Evolutionary conservation across 108 stramenopile species (phyloP).

Genomic region (Nitzschia sp.): DNA sequence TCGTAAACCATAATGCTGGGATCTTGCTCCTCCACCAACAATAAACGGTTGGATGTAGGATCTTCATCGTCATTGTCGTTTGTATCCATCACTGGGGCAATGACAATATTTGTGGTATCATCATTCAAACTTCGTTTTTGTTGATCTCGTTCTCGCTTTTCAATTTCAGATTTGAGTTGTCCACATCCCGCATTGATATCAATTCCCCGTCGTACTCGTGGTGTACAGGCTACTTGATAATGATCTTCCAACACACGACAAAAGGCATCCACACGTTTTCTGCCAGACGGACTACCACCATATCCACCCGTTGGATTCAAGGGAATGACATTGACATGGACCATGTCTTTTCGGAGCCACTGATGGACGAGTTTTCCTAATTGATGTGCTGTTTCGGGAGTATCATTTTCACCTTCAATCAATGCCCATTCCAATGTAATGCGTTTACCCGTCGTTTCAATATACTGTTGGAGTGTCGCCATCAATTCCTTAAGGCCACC

Average conservation of each 20-base stretch:
- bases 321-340: conserved; percentile 96
- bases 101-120: conserved; percentile 2
- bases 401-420: conserved; percentile 93
- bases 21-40: background rate
- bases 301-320: conserved; percentile 94
- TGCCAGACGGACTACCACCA: conserved; percentile 58
- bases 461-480: conserved; percentile 78
- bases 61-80: conserved; percentile 25
- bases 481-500: conserved; percentile 89
- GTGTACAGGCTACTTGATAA: conserved; percentile 77
- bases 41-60: background rate
- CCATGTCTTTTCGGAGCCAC: conserved; percentile 68
- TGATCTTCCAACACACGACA: conserved; percentile 63
- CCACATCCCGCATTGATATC: conserved; percentile 99
- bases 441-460: conserved; percentile 68
- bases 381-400: conserved; percentile 64
- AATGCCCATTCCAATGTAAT: conserved; percentile 97
- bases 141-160: conserved; percentile 41
- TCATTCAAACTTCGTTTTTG: conserved; percentile 19
- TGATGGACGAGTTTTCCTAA: conserved; percentile 65
- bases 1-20: background rate
- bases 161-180: conserved; percentile 84
- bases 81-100: background rate
- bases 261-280: conserved; percentile 69
- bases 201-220: conserved; percentile 94